Base-by-base conservation (phyloP, 2,329 filamentous ascomycete genomes). In the Akanthomyces muscarius region DNA sequence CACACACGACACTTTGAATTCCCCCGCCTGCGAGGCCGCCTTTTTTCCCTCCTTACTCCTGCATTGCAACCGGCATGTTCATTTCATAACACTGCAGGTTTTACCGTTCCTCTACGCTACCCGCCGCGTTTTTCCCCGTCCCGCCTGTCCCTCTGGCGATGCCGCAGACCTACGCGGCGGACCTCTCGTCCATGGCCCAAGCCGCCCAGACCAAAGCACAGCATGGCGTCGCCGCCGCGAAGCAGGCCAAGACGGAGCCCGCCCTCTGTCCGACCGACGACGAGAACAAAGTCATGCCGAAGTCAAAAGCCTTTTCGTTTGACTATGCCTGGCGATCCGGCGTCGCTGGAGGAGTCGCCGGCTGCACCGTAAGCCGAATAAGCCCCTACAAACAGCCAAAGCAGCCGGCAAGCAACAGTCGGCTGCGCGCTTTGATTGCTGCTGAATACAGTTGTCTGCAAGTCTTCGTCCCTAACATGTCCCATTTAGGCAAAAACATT, bases 241-340 rank as follows among this genome's bases (percentile, higher is more conserved):
- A 64, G 52, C 76, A 72, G 67, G 69, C 72, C 68, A 69, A 62
- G 69, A 68, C 68, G 65, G 70, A 77, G 50, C 72, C 79, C 30
- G 70, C 79, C 44, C 71, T 83, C 64, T 82, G 77, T 69, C 78
- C 80, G 21, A 81, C 81, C 51, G 81, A 83, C 71, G 77, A 84
- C 68, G 80, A 83, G 65, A 77, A 73, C 45, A 63, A 68, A 21
- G 67, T 81, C 69, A 75, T 80, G 63, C 75, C 78, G 33, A 75
- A 78, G 67, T 72, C 75, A 65, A 79, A 80, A 67, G 82, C 82
- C 69, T 86, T 89, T 72, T 95, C 88, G 73, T 79, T 89, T 67
- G 90, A 96, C 69, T 98, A 98, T 76, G 80, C 95, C 50, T 82
- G 92, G 76, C 86, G 91, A 69, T 95, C 90, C 65, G 91, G 91